Evolutionary conservation across 2,329 filamentous ascomycete genomes (phyloP), one percentile per base, ranked within the genome.

Genomic region (Cladosporium phlei): DNA sequence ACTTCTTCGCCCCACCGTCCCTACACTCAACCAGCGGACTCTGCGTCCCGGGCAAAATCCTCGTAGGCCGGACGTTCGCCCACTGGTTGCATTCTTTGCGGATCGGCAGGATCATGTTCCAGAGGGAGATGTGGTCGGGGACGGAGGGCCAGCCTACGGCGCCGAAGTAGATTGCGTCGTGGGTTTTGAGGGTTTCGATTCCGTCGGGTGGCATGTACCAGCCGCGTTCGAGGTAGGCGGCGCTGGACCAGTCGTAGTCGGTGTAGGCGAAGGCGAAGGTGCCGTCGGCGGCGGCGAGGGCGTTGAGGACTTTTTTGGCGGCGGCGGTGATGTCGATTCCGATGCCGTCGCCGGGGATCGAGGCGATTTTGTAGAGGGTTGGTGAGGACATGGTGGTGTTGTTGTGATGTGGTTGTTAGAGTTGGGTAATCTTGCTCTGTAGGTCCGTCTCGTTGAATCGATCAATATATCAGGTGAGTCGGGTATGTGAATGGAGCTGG

Each of bases 1-100:
- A 60, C 51, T 71, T 64, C 4, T 55, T 52, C 0, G 62, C 60
- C 5, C 55, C 55, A 38, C 54, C 48, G 34, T 62, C 52, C n/a
- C n/a, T n/a, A 44, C 65, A 65, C 24, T 66, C 61, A 4, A 59
- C 59, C 5, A 74, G 49, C 1, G 71, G 70, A 19, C 67, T 66
- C 6, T 56, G 59, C 6, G 65, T 70, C 12, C 70, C 71, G 4
- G 62, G 60, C 3, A 74, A 53, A 38, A 74, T 70, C 14, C 68
- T 59, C 6, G 69, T 72, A 0, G 63, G 83, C 1, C 83, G 74
- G 0, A 86, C 73, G 52, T 85, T 86, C 53, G 83, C 76, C 56
- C 84, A 86, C 57, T 85, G 81, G 51, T 85, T 81, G 35, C 86
- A 73, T 28, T 79, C 73, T 42, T 83, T 79, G 28, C 83, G 77